phyloP scores from a whole-genome alignment of 2,329 filamentous ascomycete genomes.

The Pezicula rhizophila region DNA sequence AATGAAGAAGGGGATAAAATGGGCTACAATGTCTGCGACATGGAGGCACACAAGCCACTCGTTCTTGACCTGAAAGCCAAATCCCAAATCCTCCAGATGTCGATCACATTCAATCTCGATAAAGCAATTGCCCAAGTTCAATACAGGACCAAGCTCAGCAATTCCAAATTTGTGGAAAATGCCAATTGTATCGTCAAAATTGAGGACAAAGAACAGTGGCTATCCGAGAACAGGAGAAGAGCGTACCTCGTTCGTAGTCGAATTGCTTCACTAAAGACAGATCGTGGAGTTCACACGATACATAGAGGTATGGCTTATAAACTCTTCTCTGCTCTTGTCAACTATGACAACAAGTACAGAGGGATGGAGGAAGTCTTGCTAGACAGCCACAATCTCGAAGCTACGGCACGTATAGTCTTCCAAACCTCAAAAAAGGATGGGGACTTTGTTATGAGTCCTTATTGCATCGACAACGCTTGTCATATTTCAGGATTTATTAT shows the following conservation, averaged over 20 bases:
- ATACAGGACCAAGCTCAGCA: too few relatives aligned
- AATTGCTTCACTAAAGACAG: slow-evolving; percentile 37
- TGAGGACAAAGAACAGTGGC: too few relatives aligned
- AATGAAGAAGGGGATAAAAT: slow-evolving; percentile 31
- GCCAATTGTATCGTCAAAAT: too few relatives aligned
- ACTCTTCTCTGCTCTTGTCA: slow-evolving; percentile 50
- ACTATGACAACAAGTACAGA: slow-evolving; percentile 45
- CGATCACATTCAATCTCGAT: too few relatives aligned
- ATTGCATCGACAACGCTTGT: slow-evolving; percentile 51
- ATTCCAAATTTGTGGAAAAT: too few relatives aligned
- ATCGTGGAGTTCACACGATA: too few relatives aligned
- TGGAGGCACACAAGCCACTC: slow-evolving; percentile 66
- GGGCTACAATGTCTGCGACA: slow-evolving; percentile 56
- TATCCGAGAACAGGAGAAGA: slow-evolving; percentile 1
- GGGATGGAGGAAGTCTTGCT: slow-evolving; percentile 54
- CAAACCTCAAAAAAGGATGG: slow-evolving; percentile 41
- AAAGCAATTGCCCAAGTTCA: slow-evolving; percentile 6
- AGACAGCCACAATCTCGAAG: slow-evolving; percentile 37
- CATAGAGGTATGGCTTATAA: slow-evolving; percentile 68
- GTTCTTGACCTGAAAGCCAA: slow-evolving; percentile 7
- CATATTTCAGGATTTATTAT: slow-evolving; percentile 55
- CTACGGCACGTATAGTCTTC: slow-evolving; percentile 38
- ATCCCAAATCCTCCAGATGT: slow-evolving; percentile 4
- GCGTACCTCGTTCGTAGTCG: slow-evolving; percentile 5
- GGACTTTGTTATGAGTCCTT: slow-evolving; percentile 47